A percentile compares a stretch with the other conserved stretches of the same genome.
phyloP scores from a whole-genome alignment of 306 rosid species.

The Corylus heterophylla region DNA sequence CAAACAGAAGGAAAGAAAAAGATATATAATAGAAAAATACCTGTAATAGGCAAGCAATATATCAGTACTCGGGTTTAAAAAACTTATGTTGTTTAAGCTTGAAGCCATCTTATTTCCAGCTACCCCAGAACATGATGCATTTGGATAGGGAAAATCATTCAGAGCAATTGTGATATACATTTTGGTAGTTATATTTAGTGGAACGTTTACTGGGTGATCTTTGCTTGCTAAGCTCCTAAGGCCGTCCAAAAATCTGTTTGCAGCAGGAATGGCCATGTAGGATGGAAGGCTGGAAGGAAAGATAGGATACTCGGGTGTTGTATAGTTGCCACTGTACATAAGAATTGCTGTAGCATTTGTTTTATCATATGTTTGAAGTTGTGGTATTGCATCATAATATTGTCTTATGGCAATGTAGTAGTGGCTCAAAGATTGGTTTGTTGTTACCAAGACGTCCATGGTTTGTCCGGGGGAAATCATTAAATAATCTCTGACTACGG shows the following conservation, averaged over 20 bases:
- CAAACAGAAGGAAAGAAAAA: neutral
- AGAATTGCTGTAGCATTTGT: constrained; percentile 28
- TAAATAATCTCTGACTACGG: neutral
- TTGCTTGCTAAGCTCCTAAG: constrained; percentile 24
- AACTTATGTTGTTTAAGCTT: constrained; percentile 33
- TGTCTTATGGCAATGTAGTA: constrained; percentile 30
- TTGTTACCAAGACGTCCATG: constrained; percentile 21
- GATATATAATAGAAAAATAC: neutral
- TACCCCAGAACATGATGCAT: constrained; percentile 11
- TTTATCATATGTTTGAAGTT: constrained; percentile 19
- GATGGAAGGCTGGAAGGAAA: constrained; percentile 5
- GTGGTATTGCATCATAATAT: neutral
- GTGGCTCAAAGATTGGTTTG: constrained; percentile 16
- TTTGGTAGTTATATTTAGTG: neutral
- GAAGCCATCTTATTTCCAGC: neutral
- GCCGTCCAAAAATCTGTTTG: neutral
- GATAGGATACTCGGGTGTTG: neutral
- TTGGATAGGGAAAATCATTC: constrained; percentile 7
- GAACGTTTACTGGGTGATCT: constrained; percentile 21
- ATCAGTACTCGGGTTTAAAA: constrained; percentile 6
- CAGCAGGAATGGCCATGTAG: neutral
- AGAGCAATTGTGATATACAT: constrained; percentile 20
- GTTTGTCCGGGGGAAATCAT: constrained; percentile 33
- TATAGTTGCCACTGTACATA: constrained; percentile 20
- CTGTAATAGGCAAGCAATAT: constrained; percentile 29